phyloP scores from a whole-genome alignment of 176 grass and related monocot species.

The Cymbopogon citratus region DNA sequence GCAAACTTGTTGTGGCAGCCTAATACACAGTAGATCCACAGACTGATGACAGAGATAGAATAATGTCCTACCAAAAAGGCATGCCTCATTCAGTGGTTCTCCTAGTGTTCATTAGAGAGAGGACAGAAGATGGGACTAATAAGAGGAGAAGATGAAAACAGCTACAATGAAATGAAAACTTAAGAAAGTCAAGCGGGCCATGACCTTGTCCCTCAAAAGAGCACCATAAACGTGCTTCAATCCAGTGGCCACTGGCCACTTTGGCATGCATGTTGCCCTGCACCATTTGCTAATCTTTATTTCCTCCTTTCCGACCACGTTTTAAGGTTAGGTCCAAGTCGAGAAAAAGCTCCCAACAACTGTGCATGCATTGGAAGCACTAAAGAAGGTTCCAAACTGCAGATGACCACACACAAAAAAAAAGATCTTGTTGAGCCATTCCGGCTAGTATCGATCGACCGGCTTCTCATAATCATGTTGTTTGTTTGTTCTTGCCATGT shows the following conservation, averaged over 20 bases:
- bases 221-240: slow-evolving; percentile 46
- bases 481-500: background rate
- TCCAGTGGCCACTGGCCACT: slow-evolving; percentile 38
- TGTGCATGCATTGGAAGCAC: background rate
- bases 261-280: slow-evolving; percentile 13
- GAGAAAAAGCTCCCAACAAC: background rate
- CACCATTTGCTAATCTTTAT: background rate
- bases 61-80: background rate
- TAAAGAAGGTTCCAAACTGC: slow-evolving; percentile 7
- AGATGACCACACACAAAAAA: background rate
- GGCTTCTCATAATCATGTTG: background rate
- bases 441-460: background rate
- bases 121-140: background rate
- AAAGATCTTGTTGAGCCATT: background rate
- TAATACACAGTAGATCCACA: background rate
- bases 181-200: slow-evolving; percentile 17
- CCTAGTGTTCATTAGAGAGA: background rate
- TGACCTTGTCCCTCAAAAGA: slow-evolving; percentile 7
- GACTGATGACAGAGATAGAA: background rate
- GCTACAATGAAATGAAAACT: background rate
- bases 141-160: background rate
- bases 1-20: background rate
- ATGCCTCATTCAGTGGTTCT: background rate
- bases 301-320: background rate
- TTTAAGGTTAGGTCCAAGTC: slow-evolving; percentile 22